These are phyloP conservation scores for Paraphysoderma sedebokerense DNA, from an alignment of 371 early-diverging fungal species.

Conservation along the genomic window DNA sequence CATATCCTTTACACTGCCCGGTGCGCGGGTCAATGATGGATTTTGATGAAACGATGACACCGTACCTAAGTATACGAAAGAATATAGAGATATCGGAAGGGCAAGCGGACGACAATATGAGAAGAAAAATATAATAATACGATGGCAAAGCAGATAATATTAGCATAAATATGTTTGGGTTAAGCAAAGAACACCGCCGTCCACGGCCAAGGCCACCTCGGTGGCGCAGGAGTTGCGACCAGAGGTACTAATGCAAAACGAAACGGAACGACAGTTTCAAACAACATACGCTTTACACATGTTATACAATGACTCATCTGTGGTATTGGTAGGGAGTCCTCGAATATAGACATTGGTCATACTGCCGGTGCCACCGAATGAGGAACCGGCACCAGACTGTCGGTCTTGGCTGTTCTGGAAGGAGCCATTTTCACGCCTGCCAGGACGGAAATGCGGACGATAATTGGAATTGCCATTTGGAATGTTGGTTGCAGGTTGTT, in stretches of 20 bases:
- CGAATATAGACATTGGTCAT: constrained; percentile 78
- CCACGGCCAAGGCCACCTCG: no score
- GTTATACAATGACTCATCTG: constrained; percentile 48
- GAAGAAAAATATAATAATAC: not conserved
- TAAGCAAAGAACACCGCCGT: no score
- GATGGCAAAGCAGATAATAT: not conserved
- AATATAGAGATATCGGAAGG: not conserved
- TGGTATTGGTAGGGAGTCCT: constrained; percentile 48
- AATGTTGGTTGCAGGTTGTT: no score
- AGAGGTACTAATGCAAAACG: not conserved
- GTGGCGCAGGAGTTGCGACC: not conserved
- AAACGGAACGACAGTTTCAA: constrained; percentile 1
- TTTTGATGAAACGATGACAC: constrained; percentile 64
- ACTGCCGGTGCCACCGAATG: no score
- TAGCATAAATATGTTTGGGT: not conserved
- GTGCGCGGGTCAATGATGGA: constrained; percentile 63
- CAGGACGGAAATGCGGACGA: no score
- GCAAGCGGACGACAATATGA: not conserved
- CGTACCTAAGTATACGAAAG: constrained; percentile 30
- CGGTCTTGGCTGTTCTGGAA: no score
- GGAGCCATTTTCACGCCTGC: no score
- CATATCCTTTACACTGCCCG: constrained; percentile 74
- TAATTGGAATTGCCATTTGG: no score
- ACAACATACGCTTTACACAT: constrained; percentile 39
- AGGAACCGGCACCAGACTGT: no score